Percentiles rank a stretch among this genome's conserved stretches.
Conservation (phyloP, 306 rosid genomes). For the Cicer bijugum region DNA sequence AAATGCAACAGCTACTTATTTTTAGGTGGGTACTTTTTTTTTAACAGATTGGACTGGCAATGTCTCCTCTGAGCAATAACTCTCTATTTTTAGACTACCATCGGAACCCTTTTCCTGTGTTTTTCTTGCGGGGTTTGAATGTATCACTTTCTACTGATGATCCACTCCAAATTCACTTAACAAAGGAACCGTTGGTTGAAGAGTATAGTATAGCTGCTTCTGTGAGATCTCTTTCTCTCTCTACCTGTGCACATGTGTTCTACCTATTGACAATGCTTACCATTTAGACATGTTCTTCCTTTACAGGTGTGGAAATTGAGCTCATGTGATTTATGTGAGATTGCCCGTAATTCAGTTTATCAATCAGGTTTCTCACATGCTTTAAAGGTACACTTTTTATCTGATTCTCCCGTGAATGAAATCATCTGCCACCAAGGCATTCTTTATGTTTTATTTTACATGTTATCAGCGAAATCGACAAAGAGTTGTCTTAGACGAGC, state of each 20-base stretch:
- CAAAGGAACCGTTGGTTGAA: slow-evolving; percentile 97
- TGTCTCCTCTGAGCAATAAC: slow-evolving; percentile 98
- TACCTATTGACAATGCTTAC: slow-evolving; percentile 23
- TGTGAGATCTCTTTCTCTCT: slow-evolving; percentile 62
- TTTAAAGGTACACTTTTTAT: slow-evolving; percentile 65
- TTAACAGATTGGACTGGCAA: slow-evolving; percentile 88
- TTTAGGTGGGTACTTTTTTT: slow-evolving; percentile 17
- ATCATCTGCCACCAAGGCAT: slow-evolving; percentile 14
- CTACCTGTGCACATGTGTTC: background rate
- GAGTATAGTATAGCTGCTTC: slow-evolving; percentile 99
- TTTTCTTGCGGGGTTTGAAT: slow-evolving; percentile 91
- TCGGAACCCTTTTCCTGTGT: slow-evolving; percentile 88
- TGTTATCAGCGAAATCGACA: background rate
- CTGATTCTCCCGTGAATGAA: slow-evolving; percentile 15
- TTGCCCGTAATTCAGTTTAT: slow-evolving; percentile 96
- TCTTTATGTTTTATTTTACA: background rate
- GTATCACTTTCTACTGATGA: slow-evolving; percentile 98
- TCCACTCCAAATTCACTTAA: slow-evolving; percentile 97
- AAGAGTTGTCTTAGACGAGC: slow-evolving; percentile 7
- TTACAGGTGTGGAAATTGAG: slow-evolving; percentile 95
- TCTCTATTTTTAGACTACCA: slow-evolving; percentile 95
- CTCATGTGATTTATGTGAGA: slow-evolving; percentile 93
- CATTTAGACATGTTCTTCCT: slow-evolving; percentile 15
- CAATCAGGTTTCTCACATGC: slow-evolving; percentile 97
- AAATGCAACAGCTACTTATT: background rate